These are phyloP conservation scores for Suhomyces choctaworum DNA, from an alignment of 1,139 yeast genomes.

Conservation along the genomic window DNA sequence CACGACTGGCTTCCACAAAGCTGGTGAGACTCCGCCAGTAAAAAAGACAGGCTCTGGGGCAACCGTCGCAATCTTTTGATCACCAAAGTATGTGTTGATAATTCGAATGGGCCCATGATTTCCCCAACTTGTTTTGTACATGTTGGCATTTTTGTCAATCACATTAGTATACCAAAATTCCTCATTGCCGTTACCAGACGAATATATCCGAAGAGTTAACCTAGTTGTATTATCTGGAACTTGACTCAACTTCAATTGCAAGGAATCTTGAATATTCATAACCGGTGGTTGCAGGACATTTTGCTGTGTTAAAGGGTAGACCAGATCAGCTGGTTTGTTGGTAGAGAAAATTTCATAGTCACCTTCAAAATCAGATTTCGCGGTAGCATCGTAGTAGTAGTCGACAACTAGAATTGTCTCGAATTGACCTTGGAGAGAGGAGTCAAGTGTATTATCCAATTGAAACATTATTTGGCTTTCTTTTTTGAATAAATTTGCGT, in stretches of 20 bases:
- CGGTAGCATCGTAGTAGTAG: slow-evolving; percentile 39
- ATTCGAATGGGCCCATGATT: slow-evolving; percentile 69
- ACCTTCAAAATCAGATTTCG: slow-evolving; percentile 3
- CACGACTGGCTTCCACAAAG: slow-evolving; percentile 78
- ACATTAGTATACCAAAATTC: slow-evolving; percentile 82
- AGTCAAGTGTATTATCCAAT: slow-evolving; percentile 65
- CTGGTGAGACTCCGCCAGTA: slow-evolving; percentile 79
- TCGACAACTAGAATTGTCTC: slow-evolving; percentile 52
- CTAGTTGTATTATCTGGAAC: slow-evolving; percentile 54
- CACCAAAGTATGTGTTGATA: slow-evolving; percentile 53
- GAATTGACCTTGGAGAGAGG: slow-evolving; percentile 61
- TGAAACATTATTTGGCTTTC: slow-evolving; percentile 42
- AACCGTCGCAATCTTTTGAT: slow-evolving; percentile 46
- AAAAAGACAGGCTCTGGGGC: slow-evolving; percentile 62
- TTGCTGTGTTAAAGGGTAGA: slow-evolving; percentile 30
- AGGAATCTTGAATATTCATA: slow-evolving; percentile 22
- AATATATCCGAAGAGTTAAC: slow-evolving; percentile 57
- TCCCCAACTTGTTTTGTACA: neutral
- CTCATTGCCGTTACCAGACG: slow-evolving; percentile 76
- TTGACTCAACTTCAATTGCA: slow-evolving; percentile 40
- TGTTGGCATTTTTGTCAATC: slow-evolving; percentile 43
- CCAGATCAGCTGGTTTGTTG: slow-evolving; percentile 32
- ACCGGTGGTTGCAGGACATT: slow-evolving; percentile 2
- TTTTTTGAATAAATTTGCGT: slow-evolving; percentile 49
- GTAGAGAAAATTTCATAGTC: slow-evolving; percentile 21